Evolutionary conservation across 352 stramenopile genomes (phyloP).

Genomic region (Phytopythium boreale): DNA sequence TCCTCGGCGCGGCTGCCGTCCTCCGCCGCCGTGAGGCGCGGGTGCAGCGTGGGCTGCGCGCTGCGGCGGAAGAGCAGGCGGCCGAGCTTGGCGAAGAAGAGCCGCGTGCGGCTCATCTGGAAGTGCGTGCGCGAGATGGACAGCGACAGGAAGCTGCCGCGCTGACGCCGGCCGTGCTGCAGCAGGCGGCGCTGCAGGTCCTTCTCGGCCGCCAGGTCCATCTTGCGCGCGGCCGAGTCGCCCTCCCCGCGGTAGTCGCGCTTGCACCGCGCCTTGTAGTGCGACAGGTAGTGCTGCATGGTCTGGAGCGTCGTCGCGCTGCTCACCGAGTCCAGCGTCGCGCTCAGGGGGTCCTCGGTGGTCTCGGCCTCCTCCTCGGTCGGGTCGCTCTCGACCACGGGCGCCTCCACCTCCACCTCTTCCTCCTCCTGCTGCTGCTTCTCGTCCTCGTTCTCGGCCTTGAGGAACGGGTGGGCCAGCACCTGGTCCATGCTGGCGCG

Average conservation of each 20-base stretch:
- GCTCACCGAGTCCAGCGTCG: conserved; percentile 2
- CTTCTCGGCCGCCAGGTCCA: conserved; percentile 4
- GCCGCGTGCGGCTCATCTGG: conserved; percentile 7
- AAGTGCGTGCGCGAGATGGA: conserved; percentile 8
- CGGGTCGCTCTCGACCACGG: neutral
- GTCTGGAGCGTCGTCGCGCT: conserved; percentile 1
- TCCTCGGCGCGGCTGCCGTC: neutral
- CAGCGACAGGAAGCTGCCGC: conserved; percentile 7
- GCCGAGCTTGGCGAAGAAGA: conserved; percentile 10
- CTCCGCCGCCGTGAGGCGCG: neutral
- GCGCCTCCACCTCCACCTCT: neutral
- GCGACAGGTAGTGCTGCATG: conserved; percentile 8
- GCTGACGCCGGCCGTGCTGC: conserved; percentile 2
- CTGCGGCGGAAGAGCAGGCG: conserved; percentile 7
- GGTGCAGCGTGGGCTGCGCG: neutral
- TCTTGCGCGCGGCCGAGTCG: conserved; percentile 5
- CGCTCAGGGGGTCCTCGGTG: neutral
- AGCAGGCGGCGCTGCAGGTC: conserved; percentile 12
- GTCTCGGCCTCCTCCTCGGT: neutral
- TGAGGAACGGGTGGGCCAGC: conserved; percentile 59
- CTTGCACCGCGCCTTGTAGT: conserved; percentile 8
- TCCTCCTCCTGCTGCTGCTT: neutral
- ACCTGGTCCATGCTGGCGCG: conserved; percentile 63
- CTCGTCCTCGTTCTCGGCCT: neutral
- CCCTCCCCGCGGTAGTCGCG: conserved; percentile 6